phyloP scores from a whole-genome alignment of 2,329 filamentous ascomycete species.

The Fusarium denticulatum region DNA sequence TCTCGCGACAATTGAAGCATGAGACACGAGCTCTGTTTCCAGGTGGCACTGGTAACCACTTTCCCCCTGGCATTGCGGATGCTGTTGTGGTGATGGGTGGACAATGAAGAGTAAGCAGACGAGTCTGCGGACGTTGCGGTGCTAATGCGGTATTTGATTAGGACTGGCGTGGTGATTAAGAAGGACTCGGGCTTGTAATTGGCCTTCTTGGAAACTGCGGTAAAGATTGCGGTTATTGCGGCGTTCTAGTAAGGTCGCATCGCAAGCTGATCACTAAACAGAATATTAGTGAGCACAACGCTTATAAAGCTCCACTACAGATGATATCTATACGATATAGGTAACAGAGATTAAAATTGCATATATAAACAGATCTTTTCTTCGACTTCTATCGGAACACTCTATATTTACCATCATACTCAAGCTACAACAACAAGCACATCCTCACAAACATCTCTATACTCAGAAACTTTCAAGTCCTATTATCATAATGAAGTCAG shows the following conservation, averaged over 20 bases:
- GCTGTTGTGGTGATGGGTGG: too few species aligned
- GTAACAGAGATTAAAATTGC: accelerated
- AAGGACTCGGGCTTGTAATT: accelerated
- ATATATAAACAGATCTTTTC: neutral
- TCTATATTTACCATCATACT: accelerated
- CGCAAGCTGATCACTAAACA: neutral
- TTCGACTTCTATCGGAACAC: accelerated
- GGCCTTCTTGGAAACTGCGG: accelerated
- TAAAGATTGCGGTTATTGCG: neutral
- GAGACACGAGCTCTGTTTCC: neutral
- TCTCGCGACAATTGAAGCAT: neutral
- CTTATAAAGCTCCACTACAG: neutral
- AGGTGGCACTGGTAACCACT: too few species aligned
- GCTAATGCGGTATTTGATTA: neutral
- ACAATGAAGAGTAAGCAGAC: neutral
- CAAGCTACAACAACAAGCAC: accelerated
- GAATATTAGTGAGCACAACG: neutral
- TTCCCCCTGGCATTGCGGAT: too few species aligned
- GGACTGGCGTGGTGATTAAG: neutral
- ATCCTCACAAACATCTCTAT: accelerated
- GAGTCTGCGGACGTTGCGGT: neutral
- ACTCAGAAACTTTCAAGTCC: accelerated
- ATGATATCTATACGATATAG: accelerated
- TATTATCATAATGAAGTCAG: neutral
- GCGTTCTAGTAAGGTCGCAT: accelerated